Evolutionary conservation across 345 rosid genomes (phyloP), one percentile per base, ranked within the genome.

Genomic region (Boechera stricta): DNA sequence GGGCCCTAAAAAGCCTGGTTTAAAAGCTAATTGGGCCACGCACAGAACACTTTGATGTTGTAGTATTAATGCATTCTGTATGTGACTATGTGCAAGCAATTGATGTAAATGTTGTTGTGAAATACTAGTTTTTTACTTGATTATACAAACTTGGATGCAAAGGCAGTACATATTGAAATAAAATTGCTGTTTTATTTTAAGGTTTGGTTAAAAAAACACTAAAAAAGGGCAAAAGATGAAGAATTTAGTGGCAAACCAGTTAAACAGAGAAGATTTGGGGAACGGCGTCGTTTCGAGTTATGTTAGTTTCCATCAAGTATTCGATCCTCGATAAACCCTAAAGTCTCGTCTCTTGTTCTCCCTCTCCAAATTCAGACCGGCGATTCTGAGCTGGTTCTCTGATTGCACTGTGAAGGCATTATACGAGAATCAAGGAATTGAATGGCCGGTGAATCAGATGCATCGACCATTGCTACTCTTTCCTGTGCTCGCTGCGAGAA

Each of bases 401-500:
- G 21, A 51, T 67, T 18, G 24, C 2, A 38, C 45, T 49, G 39
- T 67, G 3, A 3, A 67, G 18, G 21, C 48, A 53, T 21, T 7
- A 79, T 71, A 56, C 56, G 26, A 53, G 36, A 32, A 44, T 10
- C 58, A 36, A 42, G 57, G 29, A 52, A 48, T 45, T 13, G 41
- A 59, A 81, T 81, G 84, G 81, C 78, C 39, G 65, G 77, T 70
- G 77, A 77, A 70, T 76, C 80, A 44, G 71, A 76, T 76, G 71
- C 69, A 11, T 73, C 77, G 72, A 73, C 1, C 73, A 26, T 58
- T 24, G 32, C 60, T 7, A 28, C 77, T 60, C 67, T 81, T 2
- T 76, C 78, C 13, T 81, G 84, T 72, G 81, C 75, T 77, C 74
- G 77, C 13, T 81, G 84, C 62, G 58, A 77, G 44, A 81, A 81